These are phyloP conservation scores for Chlorella sp. DNA, from an alignment of 139 green algal species.

Conservation along the genomic window DNA sequence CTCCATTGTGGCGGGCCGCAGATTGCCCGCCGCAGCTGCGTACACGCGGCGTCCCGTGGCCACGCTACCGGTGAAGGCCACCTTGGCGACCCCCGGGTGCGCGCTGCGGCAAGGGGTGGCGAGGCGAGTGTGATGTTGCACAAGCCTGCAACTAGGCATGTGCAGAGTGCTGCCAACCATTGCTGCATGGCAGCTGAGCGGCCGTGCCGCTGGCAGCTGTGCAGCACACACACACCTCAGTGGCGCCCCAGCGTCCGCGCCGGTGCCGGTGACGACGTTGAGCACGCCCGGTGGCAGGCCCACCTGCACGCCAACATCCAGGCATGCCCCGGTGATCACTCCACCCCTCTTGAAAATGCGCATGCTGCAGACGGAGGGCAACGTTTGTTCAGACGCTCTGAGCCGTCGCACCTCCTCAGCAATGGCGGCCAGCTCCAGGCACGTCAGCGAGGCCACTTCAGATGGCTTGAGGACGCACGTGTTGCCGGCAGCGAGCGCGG, in stretches of 20 bases:
- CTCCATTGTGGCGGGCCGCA: conserved; percentile 76
- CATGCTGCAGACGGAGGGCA: too few species aligned
- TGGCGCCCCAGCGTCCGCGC: conserved; percentile 61
- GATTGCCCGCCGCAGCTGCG: conserved; percentile 70
- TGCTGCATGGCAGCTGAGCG: background rate
- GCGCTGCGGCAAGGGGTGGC: background rate
- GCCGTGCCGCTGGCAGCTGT: background rate
- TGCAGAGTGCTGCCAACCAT: too few species aligned
- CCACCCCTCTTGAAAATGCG: too few species aligned
- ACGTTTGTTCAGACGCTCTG: too few species aligned
- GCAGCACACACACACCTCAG: conserved; percentile 47
- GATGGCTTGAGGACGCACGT: conserved; percentile 83
- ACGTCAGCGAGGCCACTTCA: conserved; percentile 84
- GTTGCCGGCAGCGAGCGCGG: conserved; percentile 88
- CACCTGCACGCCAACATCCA: too few species aligned
- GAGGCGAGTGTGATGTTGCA: background rate
- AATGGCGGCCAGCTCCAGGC: conserved; percentile 84
- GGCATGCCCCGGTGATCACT: too few species aligned
- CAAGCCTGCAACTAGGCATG: background rate
- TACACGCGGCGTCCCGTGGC: conserved; percentile 72
- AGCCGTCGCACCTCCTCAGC: conserved; percentile 30
- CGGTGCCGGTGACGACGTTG: conserved; percentile 78
- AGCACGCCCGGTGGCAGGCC: conserved; percentile 81
- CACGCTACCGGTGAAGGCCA: conserved; percentile 87
- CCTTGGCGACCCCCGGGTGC: conserved; percentile 79